Conservation (phyloP, 805 yeast species). For the Yarrowia hollandica region DNA sequence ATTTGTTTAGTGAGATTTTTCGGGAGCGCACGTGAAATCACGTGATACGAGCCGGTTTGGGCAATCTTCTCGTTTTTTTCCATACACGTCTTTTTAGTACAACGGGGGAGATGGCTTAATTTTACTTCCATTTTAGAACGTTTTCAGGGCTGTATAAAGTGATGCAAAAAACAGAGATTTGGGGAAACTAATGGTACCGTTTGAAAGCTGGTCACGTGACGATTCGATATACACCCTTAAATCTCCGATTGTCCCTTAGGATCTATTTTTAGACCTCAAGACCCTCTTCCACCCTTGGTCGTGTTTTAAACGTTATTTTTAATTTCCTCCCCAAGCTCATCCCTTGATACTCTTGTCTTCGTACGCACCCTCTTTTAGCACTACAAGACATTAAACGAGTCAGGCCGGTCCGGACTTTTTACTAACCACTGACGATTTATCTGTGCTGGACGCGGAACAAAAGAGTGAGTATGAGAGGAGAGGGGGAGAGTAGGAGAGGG, state of each 20-base stretch:
- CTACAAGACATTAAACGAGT: no score
- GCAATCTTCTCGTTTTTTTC: not conserved
- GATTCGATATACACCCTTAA: no score
- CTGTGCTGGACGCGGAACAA: conserved; percentile 24
- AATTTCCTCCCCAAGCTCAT: not conserved
- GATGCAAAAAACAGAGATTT: no score
- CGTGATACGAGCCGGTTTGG: not conserved
- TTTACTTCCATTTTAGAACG: no score
- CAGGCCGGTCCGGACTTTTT: conserved; percentile 27
- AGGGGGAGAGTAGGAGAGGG: no score
- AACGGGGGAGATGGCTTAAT: no score
- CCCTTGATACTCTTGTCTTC: not conserved
- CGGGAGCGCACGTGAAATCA: not conserved
- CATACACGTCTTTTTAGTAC: no score
- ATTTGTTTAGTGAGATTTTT: no score
- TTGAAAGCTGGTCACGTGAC: no score
- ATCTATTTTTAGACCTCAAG: not conserved
- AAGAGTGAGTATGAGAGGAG: not conserved
- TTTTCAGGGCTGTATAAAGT: no score
- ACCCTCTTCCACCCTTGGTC: not conserved
- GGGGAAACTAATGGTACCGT: no score
- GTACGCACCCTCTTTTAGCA: no score
- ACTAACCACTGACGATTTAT: not conserved
- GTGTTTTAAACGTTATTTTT: conserved; percentile 1
- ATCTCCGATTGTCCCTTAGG: not conserved